Base-by-base conservation (phyloP, 148 eudicot genomes). In the Rhododendron molle region DNA sequence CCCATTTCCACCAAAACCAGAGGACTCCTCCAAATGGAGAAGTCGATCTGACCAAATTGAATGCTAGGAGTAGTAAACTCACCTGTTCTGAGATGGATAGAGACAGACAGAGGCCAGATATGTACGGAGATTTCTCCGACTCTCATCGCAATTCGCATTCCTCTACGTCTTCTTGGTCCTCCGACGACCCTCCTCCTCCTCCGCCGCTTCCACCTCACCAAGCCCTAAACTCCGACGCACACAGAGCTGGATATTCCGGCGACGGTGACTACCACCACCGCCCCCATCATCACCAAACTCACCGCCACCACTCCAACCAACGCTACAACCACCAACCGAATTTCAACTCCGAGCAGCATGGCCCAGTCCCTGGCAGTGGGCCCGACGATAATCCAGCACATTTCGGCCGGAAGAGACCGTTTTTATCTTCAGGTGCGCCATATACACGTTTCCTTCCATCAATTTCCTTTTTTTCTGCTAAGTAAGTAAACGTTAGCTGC, bases 81-180 rank as follows among this genome's bases (percentile, higher is more conserved):
- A n/a, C 4, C 3, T 65, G 76, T 23, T 65, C 32, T 11, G 14
- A 69, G 58, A 83, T 83, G 85, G 85, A 69, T 69, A 50, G 18
- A 49, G 84, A 83, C 6, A 44, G 38, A 67, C 84, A 40, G 43
- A 38, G 50, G 16, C 73, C 50, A 14, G 84, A 81, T 20, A 30
- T 40, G 15, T 58, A 34, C 83, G 65, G 85, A 46, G 78, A 65
- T 65, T 43, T 58, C 84, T 34, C 83, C 46, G 84, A 82, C 9
- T n/a, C 74, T 60, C 52, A 44, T 49, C 84, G 84, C 76, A 82
- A 82, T 44, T 67, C 38, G 32, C 84, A 82, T 44, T 67, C 84
- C 4, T n/a, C 83, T 20, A 81, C 49, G 47, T 52, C 83, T 5
- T 81, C 71, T 81, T 81, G 83, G 83, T 58, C 76, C 84, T 26